Base-by-base conservation (phyloP, 2,329 filamentous ascomycete genomes). In the Fulvia fulva region DNA sequence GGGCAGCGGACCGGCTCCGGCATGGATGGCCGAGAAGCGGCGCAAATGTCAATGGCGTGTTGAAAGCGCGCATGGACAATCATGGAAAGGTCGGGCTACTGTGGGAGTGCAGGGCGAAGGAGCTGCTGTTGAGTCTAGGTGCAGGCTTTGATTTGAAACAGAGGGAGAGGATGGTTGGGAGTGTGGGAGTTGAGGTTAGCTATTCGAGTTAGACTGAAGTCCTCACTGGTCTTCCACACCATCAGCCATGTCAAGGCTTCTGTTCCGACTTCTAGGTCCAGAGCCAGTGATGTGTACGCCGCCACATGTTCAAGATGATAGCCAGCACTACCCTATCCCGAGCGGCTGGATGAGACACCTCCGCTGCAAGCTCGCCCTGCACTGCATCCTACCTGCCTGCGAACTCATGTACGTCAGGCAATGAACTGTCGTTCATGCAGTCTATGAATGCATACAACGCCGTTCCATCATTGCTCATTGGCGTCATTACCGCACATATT, bases 81-180 rank as follows among this genome's bases (percentile, higher is more conserved):
- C 89, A 92, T 65, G 87, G 91, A 77, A 87, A 87, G 63, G 85
- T 97, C 55, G 90, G 91, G 0, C 73, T 97, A 52, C 76, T 97
- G 22, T 99, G 94, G 93, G 93, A 97, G 73, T 92, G 93, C 1
- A 83, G 91, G 55, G 84, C 95, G 59, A 96, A 97, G 77, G 93
- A 96, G 65, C 78, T 99, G 59, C 81, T 99, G 57, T 95, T 97
- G 72, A 96, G 91, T 67, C 81, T 96, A 44, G 94, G 94, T 9
- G 90, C 91, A 57, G 90, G 86, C 52, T 85, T 99, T 56, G 91
- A 96, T 71, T 80, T 94, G 69, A 86, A 85, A 69, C 85, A 84
- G 68, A 80, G 86, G 63, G 89, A 92, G 71, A 87, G 89, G 69
- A 87, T 90, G 41, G 88, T 94, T 69, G 83, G 88, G 61, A 88